Conservation (phyloP, 768 basidiomycete species). For the Cubamyces lactineus region DNA sequence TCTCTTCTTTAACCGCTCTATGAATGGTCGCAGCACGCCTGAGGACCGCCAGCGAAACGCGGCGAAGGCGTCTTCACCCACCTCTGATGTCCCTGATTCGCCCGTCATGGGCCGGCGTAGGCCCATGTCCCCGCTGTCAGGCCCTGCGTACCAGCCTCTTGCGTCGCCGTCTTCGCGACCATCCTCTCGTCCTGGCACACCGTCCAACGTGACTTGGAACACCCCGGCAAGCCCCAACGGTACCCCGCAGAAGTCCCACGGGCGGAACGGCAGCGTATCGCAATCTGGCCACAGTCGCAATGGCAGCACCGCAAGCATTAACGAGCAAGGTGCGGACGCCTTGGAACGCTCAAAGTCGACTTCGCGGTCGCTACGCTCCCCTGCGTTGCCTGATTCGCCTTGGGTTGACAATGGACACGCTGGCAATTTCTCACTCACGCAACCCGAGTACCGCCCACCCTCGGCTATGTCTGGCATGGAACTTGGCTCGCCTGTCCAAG, state of each 20-base stretch:
- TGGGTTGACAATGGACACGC: constrained; percentile 44
- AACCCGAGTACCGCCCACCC: constrained; percentile 40
- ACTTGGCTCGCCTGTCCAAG: constrained; percentile 48
- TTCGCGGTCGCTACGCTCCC: constrained; percentile 55
- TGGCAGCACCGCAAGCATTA: constrained; percentile 36
- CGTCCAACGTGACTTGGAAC: constrained; percentile 80
- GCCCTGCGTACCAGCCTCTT: constrained; percentile 62
- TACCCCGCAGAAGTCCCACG: constrained; percentile 42
- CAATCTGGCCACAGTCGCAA: constrained; percentile 33
- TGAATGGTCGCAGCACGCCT: constrained; percentile 69
- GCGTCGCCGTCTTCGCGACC: constrained; percentile 48
- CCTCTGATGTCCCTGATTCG: constrained; percentile 41
- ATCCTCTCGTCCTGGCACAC: constrained; percentile 54
- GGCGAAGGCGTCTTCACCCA: constrained; percentile 14
- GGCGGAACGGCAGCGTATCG: constrained; percentile 56
- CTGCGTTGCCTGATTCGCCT: constrained; percentile 64
- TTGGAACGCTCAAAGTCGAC: constrained; percentile 45
- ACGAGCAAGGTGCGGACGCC: constrained; percentile 27
- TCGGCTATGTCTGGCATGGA: constrained; percentile 57
- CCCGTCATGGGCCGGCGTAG: constrained; percentile 60
- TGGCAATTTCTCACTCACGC: constrained; percentile 15
- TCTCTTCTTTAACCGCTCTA: constrained; percentile 60
- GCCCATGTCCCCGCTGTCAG: constrained; percentile 74
- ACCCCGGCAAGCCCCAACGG: constrained; percentile 39
- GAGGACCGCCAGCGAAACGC: constrained; percentile 42